Conservation (phyloP, 148 eudicot genomes). For the Persicaria maculosa region DNA sequence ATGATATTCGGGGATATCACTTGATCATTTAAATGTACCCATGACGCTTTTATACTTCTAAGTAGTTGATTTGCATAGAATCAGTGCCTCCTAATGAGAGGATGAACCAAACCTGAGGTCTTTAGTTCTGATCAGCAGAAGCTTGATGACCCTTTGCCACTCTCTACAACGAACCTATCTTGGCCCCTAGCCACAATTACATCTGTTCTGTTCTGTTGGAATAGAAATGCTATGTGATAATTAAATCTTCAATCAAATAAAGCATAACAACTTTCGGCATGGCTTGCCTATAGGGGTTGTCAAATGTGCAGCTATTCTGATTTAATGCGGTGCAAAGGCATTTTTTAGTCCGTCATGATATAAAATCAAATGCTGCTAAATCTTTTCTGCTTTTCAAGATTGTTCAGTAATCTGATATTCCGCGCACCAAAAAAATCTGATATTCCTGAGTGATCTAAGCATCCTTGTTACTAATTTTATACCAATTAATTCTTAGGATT, state of each 20-base stretch:
- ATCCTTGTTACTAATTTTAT: not conserved
- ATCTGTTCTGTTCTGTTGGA: not conserved
- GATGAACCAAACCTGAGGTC: not conserved
- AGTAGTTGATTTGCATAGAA: not conserved
- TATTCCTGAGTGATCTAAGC: not conserved
- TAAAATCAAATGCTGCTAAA: not conserved
- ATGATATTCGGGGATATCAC: not conserved
- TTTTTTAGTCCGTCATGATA: not conserved
- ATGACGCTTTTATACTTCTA: not conserved
- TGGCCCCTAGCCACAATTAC: not conserved
- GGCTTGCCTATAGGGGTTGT: not conserved
- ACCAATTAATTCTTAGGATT: not conserved
- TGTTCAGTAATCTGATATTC: not conserved
- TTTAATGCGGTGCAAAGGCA: not conserved
- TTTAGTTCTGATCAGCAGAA: not conserved
- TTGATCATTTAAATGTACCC: not conserved
- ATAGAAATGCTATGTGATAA: not conserved
- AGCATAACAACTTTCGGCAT: not conserved
- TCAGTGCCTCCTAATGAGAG: not conserved
- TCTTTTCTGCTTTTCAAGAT: not conserved
- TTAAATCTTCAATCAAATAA: not conserved
- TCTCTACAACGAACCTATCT: not conserved
- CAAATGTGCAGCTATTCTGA: not conserved
- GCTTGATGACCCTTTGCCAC: not conserved
- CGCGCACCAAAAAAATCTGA: not conserved